Evolutionary conservation across 345 rosid species (phyloP), one percentile per base, ranked within the genome.

Genomic region (Camelina laxa): DNA sequence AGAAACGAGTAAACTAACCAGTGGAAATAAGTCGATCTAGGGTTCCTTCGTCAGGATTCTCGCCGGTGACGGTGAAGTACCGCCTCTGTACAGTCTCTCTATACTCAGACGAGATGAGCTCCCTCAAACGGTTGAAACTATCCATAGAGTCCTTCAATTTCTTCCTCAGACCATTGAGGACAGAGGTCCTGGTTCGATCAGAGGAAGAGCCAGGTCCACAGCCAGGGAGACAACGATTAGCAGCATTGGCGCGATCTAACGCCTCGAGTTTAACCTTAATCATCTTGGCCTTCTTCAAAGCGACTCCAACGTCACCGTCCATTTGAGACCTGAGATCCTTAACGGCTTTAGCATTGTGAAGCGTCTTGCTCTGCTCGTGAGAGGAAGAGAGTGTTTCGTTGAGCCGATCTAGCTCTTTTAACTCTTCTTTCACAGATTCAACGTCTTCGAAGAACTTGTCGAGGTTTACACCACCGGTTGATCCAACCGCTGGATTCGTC

Each of bases 21-120:
- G 98, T 95, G 10, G 99, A 92, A 71, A 95, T 95, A 72, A 95
- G 74, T 16, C 80, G 87, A 84, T 96, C 98, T 2, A 96, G 76
- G 1, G 88, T 84, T 75, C 56, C 71, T 55, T 90, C 99, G 38
- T 92, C 96, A 0, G 98, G 98, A 75, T 90, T 88, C 79, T 92
- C 97, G 15, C 98, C 99, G 33, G 98, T 89, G 70, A 92, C 97
- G 2, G 98, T 96, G 45, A 83, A 92, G 57, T 89, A 96, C 79
- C 99, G 84, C 71, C 99, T 73, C 87, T 87, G 87, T 1, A 92
- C 97, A n/a, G 99, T 92, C 76, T 92, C 98, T 78, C 91, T 82
- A 24, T 92, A 89, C 88, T 96, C 99, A 0, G 82, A 56, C 21
- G 97, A 88, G 30, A 92, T 87, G 77, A 77, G 79, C 80, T 86